Base-by-base conservation (phyloP, 225 moss, liverwort and hornwort genomes). In the Pleurozium schreberi region DNA sequence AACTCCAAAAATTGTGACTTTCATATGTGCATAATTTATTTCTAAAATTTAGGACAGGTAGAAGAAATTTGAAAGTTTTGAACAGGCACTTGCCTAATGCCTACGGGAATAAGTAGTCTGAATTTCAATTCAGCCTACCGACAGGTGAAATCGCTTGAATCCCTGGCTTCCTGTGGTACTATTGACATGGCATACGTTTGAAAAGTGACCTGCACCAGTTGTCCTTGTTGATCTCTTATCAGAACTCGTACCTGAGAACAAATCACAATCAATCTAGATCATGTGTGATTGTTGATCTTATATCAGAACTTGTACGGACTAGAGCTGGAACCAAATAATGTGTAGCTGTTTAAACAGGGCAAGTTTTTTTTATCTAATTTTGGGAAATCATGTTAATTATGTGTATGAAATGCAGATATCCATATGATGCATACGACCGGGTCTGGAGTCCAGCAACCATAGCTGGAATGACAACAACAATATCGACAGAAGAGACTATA, bases 361-460 rank as follows among this genome's bases (percentile, higher is more conserved):
- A 49, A 49, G 49, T 49, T 49, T 49, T 49, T 49, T 49, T 49
- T 8, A 49, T 49, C 49, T 49, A n/a, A 11, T 49, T 49, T 30
- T 53, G 23, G 33, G 18, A 68, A 75, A 31, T n/a, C n/a, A n/a
- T 57, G 12, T 34, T 16, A 42, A 16, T n/a, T n/a, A 49, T 80
- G 61, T 65, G 52, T 33, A 33, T 33, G 64, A 33, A 64, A 33
- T 88, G 87, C 89, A 96, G 96, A 73, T 95, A 80, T 90, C 96
- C 96, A 23, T 85, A 95, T 75, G 96, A 96, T 68, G 28, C 10
- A 1, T 90, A 74, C 30, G 96, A 96, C 83, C 94, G 96, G 42
- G 33, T 88, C 13, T 96, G 96, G 96, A 1, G 0, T 0, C 74
- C 91, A 28, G 21, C 26, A 12, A 1, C 1, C 47, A 6, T 88